A percentile compares a stretch with the other conserved stretches of the same genome.
Evolutionary conservation across 768 basidiomycete genomes (phyloP).

Genomic region (Cystofilobasidium ferigula): DNA sequence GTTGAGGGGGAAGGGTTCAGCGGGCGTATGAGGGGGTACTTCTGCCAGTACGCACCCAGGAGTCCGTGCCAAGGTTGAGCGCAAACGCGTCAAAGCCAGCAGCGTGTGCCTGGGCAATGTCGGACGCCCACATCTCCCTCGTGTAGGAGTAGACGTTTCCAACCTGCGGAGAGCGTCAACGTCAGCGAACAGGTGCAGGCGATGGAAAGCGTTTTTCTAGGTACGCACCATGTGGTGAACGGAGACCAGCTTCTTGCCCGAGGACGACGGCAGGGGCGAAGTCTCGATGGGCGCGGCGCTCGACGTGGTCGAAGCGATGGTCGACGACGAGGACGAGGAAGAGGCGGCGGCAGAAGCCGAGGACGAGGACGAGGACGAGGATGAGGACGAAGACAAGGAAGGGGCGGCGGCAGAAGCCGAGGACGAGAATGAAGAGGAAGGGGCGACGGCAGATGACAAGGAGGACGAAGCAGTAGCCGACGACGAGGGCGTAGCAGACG

Average conservation of each 20-base stretch:
- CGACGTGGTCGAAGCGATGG: slow-evolving; percentile 13
- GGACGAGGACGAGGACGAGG: no score
- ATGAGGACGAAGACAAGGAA: slow-evolving; percentile 9
- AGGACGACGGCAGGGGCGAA: slow-evolving; percentile 2
- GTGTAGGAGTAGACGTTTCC: slow-evolving; percentile 58
- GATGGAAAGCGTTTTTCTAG: no score
- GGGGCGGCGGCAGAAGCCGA: background rate
- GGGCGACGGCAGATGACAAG: background rate
- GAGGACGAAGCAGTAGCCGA: background rate
- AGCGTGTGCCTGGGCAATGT: slow-evolving; percentile 49
- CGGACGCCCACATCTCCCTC: slow-evolving; percentile 43
- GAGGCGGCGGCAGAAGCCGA: background rate
- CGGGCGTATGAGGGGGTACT: no score
- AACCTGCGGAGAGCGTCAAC: no score
- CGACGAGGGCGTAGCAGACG: no score
- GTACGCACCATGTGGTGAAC: slow-evolving; percentile 39
- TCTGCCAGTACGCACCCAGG: no score
- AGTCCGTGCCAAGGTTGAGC: slow-evolving; percentile 56
- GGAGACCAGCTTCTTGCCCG: slow-evolving; percentile 37
- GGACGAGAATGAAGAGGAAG: background rate
- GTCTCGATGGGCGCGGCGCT: slow-evolving; percentile 7
- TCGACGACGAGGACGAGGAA: slow-evolving; percentile 7
- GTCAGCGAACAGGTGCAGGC: no score
- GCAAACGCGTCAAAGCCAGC: slow-evolving; percentile 46
- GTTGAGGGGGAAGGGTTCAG: no score